These are phyloP conservation scores for California macrophylla DNA, from an alignment of 441 rosid species.

Conservation along the genomic window DNA sequence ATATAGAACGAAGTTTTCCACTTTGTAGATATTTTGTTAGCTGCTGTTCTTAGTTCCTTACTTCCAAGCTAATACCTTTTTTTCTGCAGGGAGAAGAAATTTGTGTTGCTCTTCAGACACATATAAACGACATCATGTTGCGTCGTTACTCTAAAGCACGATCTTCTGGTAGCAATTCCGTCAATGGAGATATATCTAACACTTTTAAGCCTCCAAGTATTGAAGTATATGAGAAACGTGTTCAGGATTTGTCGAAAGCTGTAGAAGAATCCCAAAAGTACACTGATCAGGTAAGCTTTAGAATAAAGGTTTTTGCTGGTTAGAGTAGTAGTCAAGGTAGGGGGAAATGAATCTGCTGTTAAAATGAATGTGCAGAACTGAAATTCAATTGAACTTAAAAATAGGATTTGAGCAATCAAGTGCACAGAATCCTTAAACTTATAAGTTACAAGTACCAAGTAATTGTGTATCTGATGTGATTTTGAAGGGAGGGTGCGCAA, in stretches of 20 bases:
- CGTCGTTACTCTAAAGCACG: constrained; percentile 95
- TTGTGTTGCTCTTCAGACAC: constrained; percentile 97
- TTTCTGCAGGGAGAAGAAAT: constrained; percentile 85
- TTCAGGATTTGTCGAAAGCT: constrained; percentile 69
- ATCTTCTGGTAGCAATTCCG: constrained; percentile 48
- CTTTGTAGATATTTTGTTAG: neutral
- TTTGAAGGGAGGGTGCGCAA: neutral
- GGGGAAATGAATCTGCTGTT: neutral
- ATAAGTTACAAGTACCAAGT: too few relatives aligned
- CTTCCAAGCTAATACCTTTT: neutral
- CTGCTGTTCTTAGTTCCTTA: neutral
- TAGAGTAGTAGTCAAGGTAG: neutral
- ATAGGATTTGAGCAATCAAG: too few relatives aligned
- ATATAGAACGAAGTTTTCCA: neutral
- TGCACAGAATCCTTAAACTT: too few relatives aligned
- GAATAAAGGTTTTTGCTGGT: neutral
- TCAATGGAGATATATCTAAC: constrained; percentile 61
- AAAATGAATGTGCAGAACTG: too few relatives aligned
- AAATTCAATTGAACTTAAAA: too few relatives aligned
- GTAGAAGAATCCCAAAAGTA: constrained; percentile 71
- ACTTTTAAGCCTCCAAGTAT: constrained; percentile 45
- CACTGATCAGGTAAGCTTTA: constrained; percentile 42
- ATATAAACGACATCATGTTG: constrained; percentile 95
- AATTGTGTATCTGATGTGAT: too few relatives aligned
- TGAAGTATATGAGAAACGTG: constrained; percentile 64